Evolutionary conservation across 192 early-diverging fungal genomes (phyloP), one percentile per base, ranked within the genome.

Genomic region (Backusella tarrabulga): DNA sequence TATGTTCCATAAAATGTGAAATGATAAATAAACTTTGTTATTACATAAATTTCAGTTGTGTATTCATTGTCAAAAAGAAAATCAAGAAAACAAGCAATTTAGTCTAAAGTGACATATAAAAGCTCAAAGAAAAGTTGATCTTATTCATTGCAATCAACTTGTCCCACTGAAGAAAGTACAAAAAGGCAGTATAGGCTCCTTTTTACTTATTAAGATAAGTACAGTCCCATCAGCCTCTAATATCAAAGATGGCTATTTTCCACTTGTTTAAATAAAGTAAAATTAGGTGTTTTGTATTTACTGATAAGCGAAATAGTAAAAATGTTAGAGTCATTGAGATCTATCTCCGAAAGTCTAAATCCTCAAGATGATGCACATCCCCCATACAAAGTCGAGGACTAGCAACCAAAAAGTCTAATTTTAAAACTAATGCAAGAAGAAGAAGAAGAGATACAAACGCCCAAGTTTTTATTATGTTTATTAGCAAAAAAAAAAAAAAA

Each of bases 221-320:
- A 26, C 12, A 63, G 29, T 29, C 21, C 1, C 4, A 63, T 63
- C 26, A 63, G 3, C 56, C 21, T 63, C 7, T 63, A 63, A 63
- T 29, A 63, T 29, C 26, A 63, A 26, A n/a, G 56, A 0, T 56
- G 7, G 11, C 2, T 23, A 9, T 56, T 56, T 56, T 23, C n/a
- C n/a, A 29, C 56, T 63, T 63, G 56, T 63, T 63, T 63, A 63
- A 63, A 63, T 29, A 63, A 12, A 63, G 56, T 63, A 63, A 63
- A 63, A 63, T 26, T 63, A 9, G 23, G 23, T 26, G 19, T 63
- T 63, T 63, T 63, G 12, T 63, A 14, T 29, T 63, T 29, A 4
- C 56, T 14, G 23, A 0, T 63, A 29, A 63, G 56, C 8, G 0
- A 63, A 23, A 29, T 26, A 63, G 56, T 63, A 29, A 9, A n/a